Evolutionary conservation across 371 early-diverging fungal genomes (phyloP), one percentile per base, ranked within the genome.

Genomic region (Rhizopus sp.): DNA sequence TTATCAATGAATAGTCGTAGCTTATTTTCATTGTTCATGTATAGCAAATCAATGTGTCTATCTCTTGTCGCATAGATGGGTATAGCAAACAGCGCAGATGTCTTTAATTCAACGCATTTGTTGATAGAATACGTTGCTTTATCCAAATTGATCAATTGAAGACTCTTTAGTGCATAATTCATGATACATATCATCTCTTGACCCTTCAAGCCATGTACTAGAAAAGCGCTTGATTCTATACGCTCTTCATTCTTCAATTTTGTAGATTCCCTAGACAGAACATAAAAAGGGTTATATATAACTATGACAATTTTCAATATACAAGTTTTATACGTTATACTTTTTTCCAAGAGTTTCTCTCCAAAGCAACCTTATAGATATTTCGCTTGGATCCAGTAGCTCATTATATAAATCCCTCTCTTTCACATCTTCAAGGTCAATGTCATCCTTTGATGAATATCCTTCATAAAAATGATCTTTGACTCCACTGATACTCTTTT

Each of bases 51-150:
- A 8, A 61, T 58, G 31, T 63, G 57, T 1, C 45, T 45, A 2
- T 50, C 55, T 34, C 84, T 68, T 7, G 84, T 82, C n/a, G 77
- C 77, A 30, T 66, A 59, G 1, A 81, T 53, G 0, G 80, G 66
- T 1, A 69, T 50, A 1, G 81, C 84, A 17, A 69, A 46, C 31
- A 31, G 47, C 4, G 68, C 76, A 2, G 62, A 23, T 7, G 69
- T 70, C 3, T 64, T 63, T 5, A 57, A 58, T n/a, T 64, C 61
- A 68, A 78, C 47, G 63, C 61, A 8, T 33, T 64, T 0, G 46
- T 42, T 32, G 30, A 48, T 23, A 9, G 42, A n/a, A 15, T 50
- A 35, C 0, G 39, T 29, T 9, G 50, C 59, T 39, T 54, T 63
- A 15, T 44, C 50, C 5, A 58, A 33, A 37, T 65, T 40, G 35